These are phyloP conservation scores for Tricholoma furcatifolium DNA, from an alignment of 768 basidiomycete species.

Conservation along the genomic window DNA sequence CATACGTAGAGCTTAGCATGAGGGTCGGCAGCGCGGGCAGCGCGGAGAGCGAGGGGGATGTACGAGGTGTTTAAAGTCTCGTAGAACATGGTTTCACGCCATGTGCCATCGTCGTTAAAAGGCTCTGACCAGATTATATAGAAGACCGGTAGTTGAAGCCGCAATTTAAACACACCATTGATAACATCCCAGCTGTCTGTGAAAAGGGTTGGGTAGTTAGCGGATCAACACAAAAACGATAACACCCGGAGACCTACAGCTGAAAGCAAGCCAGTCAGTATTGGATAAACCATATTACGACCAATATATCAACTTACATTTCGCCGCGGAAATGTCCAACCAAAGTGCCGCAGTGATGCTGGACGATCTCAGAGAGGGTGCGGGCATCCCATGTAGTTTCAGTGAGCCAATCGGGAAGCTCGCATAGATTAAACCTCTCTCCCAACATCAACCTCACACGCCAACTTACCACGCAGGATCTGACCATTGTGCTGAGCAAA, in stretches of 20 bases:
- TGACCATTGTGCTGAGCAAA: conserved; percentile 46
- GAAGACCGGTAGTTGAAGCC: too few species aligned
- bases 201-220: conserved; percentile 9
- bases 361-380: conserved; percentile 42
- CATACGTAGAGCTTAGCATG: conserved; percentile 54
- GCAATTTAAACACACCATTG: conserved; percentile 31
- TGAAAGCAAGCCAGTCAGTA: neutral
- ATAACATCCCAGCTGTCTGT: conserved; percentile 42
- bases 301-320: conserved; percentile 30
- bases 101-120: conserved; percentile 62
- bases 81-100: conserved; percentile 53
- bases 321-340: conserved; percentile 54
- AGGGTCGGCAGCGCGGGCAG: conserved; percentile 55
- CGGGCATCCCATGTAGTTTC: conserved; percentile 39
- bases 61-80: conserved; percentile 47
- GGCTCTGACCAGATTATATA: conserved; percentile 45
- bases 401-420: conserved; percentile 51
- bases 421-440: conserved; percentile 34
- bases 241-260: neutral
- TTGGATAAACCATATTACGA: neutral
- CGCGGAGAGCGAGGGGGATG: conserved; percentile 49
- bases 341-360: conserved; percentile 47
- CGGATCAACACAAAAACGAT: neutral
- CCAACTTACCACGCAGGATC: conserved; percentile 36
- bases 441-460: too few species aligned